Base-by-base conservation (phyloP, 2,329 filamentous ascomycete species). In the Coleophoma cylindrospora region DNA sequence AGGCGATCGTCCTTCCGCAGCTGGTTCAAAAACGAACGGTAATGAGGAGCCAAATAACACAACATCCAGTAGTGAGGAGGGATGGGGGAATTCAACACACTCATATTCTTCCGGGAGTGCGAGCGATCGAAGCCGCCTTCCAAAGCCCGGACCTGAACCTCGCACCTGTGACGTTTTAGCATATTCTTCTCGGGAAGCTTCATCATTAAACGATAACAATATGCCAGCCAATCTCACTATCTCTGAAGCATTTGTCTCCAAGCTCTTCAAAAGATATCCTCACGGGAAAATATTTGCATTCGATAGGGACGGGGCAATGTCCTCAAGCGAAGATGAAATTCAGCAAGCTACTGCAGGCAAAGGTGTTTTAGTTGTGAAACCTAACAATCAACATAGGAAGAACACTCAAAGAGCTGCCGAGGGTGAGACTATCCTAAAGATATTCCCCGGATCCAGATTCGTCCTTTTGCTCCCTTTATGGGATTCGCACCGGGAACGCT, bases 401-500 rank as follows among this genome's bases (percentile, higher is more conserved):
- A 40, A 8, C 3, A 4, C 19, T 10, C 15, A 17, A 8, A 22
- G 13, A n/a, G 13, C 13, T 14, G 21, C 14, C 17, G 45, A 48
- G 32, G 27, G 17, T 8, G 7, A 34, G 8, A 13, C 45, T 14
- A 41, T 48, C 14, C 36, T 48, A n/a, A 19, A 41, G 14, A 48
- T 40, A 33, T 40, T 22, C 32, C 40, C 40, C 5, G 47, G 38
- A 21, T 34, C 32, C 13, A 21, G 45, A 7, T 48, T 33, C 7
- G 65, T 79, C 0, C 70, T 70, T 0, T 68, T 77, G 36, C 63
- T 77, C 1, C 76, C 76, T 0, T 56, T 79, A 0, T 79, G 74
- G 74, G 72, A 77, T 47, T 54, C 67, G 0, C 62, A 68, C 8
- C 67, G 66, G 49, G 68, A 76, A 33, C 63, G 73, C 12, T 77